Evolutionary conservation across 495 filamentous ascomycete species (phyloP).

Genomic region (Xylaria cubensis): DNA sequence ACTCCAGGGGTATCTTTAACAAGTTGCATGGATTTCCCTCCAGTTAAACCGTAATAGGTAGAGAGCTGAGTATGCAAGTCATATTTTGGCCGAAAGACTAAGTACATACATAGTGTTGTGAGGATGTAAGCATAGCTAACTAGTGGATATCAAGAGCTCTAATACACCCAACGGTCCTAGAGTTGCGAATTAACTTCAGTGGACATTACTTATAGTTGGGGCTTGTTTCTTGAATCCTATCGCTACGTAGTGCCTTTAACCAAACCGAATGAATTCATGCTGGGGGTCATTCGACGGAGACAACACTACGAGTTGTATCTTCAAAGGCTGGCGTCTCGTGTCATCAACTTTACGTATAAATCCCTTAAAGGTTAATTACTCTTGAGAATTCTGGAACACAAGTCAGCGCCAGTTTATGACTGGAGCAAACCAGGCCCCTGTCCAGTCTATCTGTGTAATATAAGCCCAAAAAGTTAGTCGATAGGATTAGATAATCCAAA

Average conservation of each 20-base stretch:
- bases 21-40: neutral
- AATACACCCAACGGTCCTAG: neutral
- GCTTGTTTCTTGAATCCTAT: neutral
- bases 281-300: neutral
- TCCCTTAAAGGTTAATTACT: neutral
- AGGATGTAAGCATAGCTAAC: neutral
- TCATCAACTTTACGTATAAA: neutral
- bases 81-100: conserved; percentile 8
- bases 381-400: neutral
- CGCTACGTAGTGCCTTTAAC: neutral
- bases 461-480: neutral
- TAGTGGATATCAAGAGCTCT: neutral
- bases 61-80: neutral
- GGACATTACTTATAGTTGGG: neutral
- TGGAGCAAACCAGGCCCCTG: neutral
- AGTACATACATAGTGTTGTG: neutral
- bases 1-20: neutral
- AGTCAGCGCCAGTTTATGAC: neutral
- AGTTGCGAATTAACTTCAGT: neutral
- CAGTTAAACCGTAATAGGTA: neutral
- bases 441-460: too few relatives aligned
- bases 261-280: neutral
- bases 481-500: neutral
- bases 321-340: neutral
- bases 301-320: neutral